A percentile compares a stretch with the other conserved stretches of the same genome.
phyloP scores from a whole-genome alignment of 2,329 filamentous ascomycete species.

The Plectosphaerella plurivora region DNA sequence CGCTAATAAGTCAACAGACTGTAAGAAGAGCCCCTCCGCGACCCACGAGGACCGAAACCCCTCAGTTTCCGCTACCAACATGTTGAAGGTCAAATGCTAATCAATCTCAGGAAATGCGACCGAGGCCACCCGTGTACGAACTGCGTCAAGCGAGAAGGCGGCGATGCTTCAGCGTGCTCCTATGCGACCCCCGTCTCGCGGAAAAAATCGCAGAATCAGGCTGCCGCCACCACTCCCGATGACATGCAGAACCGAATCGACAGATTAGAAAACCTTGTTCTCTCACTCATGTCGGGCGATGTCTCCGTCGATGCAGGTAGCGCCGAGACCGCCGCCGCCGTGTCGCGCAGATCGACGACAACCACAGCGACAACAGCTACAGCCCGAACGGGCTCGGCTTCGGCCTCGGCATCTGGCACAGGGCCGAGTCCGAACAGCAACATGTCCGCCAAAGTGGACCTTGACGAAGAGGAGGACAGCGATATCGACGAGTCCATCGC shows the following conservation, averaged over 20 bases:
- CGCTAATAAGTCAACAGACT: slow-evolving; percentile 27
- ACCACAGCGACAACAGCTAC: slow-evolving; percentile 13
- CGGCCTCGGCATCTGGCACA: background rate
- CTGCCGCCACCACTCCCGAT: slow-evolving; percentile 60
- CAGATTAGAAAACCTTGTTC: slow-evolving; percentile 82
- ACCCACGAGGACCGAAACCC: background rate
- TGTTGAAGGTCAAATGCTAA: background rate
- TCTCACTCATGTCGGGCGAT: slow-evolving; percentile 91
- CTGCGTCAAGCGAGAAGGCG: slow-evolving; percentile 84
- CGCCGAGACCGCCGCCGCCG: slow-evolving; percentile 23
- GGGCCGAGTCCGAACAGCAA: background rate
- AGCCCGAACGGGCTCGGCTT: slow-evolving; percentile 13
- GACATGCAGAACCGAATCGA: slow-evolving; percentile 99
- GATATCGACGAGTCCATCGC: slow-evolving; percentile 66
- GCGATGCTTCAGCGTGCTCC: slow-evolving; percentile 74
- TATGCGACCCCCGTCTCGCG: slow-evolving; percentile 70
- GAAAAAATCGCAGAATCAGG: slow-evolving; percentile 69
- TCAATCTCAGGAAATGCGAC: slow-evolving; percentile 76
- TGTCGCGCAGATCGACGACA: slow-evolving; percentile 18
- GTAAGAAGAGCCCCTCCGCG: slow-evolving; percentile 16
- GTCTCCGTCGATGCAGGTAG: slow-evolving; percentile 41
- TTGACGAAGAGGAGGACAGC: slow-evolving; percentile 58
- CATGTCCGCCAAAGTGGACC: slow-evolving; percentile 33
- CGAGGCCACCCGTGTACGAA: slow-evolving; percentile 89
- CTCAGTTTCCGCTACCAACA: background rate